Evolutionary conservation across 1,284 basidiomycete genomes (phyloP).

Genomic region (Papiliotrema laurentii): DNA sequence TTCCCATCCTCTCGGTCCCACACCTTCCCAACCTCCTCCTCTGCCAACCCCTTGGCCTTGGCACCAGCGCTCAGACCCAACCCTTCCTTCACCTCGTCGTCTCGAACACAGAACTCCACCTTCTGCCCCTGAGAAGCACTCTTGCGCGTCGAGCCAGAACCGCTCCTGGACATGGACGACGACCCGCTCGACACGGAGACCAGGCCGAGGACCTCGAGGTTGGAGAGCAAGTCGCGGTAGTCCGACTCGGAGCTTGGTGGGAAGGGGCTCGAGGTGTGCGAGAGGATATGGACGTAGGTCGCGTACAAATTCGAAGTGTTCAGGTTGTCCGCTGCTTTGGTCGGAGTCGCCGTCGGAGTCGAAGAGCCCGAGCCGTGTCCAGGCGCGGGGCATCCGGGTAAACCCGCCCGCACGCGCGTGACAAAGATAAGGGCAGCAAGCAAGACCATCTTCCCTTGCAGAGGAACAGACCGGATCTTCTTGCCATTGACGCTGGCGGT

Average conservation of each 20-base stretch:
- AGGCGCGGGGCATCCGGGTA: conserved; percentile 29
- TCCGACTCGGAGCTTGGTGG: conserved; percentile 44
- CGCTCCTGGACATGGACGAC: conserved; percentile 13
- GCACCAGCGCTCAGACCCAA: conserved; percentile 14
- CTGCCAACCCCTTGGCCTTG: conserved; percentile 21
- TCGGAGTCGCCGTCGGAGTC: conserved; percentile 13
- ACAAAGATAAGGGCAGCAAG: conserved; percentile 39
- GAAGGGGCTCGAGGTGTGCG: conserved; percentile 33
- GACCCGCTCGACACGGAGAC: conserved; percentile 13
- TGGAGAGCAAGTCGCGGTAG: conserved; percentile 45
- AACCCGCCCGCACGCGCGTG: conserved; percentile 24
- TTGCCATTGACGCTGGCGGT: conserved; percentile 15
- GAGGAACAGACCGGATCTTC: conserved; percentile 43
- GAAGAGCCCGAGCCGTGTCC: conserved; percentile 12
- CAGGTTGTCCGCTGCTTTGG: conserved; percentile 15
- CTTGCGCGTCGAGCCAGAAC: conserved; percentile 5
- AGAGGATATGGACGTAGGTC: conserved; percentile 40
- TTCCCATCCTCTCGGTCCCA: conserved; percentile 32
- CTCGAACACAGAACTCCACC: conserved; percentile 34
- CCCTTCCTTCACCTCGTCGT: conserved; percentile 35
- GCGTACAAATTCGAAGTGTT: conserved; percentile 35
- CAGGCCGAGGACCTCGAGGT: conserved; percentile 44
- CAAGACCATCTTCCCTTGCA: conserved; percentile 47
- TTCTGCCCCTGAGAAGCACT: conserved; percentile 15
- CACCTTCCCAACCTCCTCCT: conserved; percentile 30